Percentiles rank a stretch among this genome's conserved stretches.
These are phyloP conservation scores for Mycena polygramma DNA, from an alignment of 768 basidiomycete species.

Conservation along the genomic window DNA sequence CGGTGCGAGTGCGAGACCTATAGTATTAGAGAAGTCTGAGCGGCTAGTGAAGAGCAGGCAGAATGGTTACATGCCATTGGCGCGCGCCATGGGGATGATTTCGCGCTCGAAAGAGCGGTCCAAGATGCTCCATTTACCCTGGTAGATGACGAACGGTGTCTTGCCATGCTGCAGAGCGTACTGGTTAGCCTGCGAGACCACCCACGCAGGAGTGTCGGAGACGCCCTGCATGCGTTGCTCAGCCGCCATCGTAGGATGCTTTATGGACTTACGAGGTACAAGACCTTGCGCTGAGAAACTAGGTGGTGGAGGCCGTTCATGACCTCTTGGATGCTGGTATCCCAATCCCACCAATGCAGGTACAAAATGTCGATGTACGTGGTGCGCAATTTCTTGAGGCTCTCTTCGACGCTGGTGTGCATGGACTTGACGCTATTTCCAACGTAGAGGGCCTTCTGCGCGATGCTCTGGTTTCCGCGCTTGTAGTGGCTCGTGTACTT, in stretches of 20 bases:
- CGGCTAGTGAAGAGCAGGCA: too few species aligned
- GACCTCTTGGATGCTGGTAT: constrained; percentile 66
- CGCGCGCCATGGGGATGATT: constrained; percentile 27
- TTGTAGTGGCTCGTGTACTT: constrained; percentile 43
- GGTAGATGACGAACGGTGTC: constrained; percentile 23
- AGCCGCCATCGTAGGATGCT: too few species aligned
- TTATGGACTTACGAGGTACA: constrained; percentile 48
- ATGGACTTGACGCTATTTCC: constrained; percentile 62
- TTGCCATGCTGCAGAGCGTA: constrained; percentile 22
- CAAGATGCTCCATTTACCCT: constrained; percentile 21
- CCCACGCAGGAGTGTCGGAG: constrained; percentile 26
- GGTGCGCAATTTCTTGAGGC: constrained; percentile 61
- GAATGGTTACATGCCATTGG: too few species aligned
- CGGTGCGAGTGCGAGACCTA: constrained; percentile 20
- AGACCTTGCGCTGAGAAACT: constrained; percentile 63
- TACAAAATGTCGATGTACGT: constrained; percentile 63
- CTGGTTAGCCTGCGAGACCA: constrained; percentile 25
- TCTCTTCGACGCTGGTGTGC: constrained; percentile 53
- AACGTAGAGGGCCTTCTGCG: constrained; percentile 45
- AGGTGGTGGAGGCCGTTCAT: constrained; percentile 68
- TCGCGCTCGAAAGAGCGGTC: constrained; percentile 28
- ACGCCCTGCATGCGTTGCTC: constrained; percentile 4
- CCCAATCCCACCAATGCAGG: constrained; percentile 65
- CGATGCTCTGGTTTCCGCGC: constrained; percentile 36
- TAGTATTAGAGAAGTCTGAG: too few species aligned